Evolutionary conservation across 352 stramenopile species (phyloP).

Genomic region (Pythium plurisporium): DNA sequence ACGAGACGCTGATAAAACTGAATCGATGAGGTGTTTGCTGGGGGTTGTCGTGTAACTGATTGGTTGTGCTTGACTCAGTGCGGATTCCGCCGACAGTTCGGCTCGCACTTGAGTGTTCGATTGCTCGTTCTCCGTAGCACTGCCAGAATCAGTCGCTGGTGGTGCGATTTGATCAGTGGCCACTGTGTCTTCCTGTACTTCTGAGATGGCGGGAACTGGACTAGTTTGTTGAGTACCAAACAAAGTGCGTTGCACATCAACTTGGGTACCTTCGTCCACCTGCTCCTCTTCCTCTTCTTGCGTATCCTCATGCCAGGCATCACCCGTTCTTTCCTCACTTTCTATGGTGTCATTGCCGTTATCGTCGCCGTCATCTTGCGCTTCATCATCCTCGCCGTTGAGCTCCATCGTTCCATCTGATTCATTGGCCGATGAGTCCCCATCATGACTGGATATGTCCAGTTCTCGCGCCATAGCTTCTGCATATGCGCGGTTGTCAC

Average conservation of each 20-base stretch:
- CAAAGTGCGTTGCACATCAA: not conserved
- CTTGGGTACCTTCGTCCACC: no score
- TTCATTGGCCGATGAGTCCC: not conserved
- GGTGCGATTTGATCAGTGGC: not conserved
- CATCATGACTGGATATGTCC: not conserved
- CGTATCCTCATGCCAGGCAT: not conserved
- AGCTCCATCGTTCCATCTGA: conserved; percentile 4
- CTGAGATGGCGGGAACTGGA: no score
- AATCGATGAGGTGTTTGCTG: conserved; percentile 16
- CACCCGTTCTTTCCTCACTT: no score
- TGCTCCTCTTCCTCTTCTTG: not conserved
- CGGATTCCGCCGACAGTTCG: not conserved
- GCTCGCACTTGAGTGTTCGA: not conserved
- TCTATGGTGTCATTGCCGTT: no score
- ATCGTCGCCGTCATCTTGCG: no score
- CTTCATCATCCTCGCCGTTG: not conserved
- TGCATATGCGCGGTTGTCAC: not conserved
- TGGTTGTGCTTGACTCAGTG: not conserved
- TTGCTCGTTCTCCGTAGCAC: not conserved
- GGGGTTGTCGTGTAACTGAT: conserved; percentile 9
- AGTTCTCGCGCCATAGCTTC: not conserved
- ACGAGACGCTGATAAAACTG: conserved; percentile 9
- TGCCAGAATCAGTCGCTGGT: not conserved
- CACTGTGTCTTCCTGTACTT: no score
- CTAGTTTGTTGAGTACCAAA: no score